Base-by-base conservation (phyloP, 768 basidiomycete genomes). In the Pleurotus giganteus region DNA sequence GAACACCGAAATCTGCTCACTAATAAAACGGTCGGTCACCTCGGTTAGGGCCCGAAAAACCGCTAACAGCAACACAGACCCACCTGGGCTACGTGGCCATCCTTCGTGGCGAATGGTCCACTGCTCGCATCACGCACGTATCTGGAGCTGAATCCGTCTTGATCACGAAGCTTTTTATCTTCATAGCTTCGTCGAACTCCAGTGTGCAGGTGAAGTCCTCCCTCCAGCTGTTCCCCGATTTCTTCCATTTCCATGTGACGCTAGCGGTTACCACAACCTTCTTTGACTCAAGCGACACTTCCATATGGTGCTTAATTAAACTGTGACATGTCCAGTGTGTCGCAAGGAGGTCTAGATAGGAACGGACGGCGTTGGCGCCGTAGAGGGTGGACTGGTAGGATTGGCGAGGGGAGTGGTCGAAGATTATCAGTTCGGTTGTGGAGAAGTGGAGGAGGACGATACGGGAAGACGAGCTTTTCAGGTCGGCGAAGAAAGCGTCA, bases 51-150 rank as follows among this genome's bases (percentile, higher is more conserved):
- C 39, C 39, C 39, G 39, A 41, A 17, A 19, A 6, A n/a, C n/a
- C n/a, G n/a, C n/a, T n/a, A n/a, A n/a, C n/a, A n/a, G n/a, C n/a
- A n/a, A n/a, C n/a, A n/a, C n/a, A n/a, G n/a, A n/a, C n/a, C n/a
- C n/a, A n/a, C n/a, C n/a, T n/a, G n/a, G n/a, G n/a, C n/a, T n/a
- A n/a, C n/a, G n/a, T n/a, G n/a, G n/a, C n/a, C n/a, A n/a, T n/a
- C n/a, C n/a, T n/a, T n/a, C n/a, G n/a, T n/a, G n/a, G n/a, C n/a
- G 50, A n/a, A 8, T 39, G 24, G 23, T 77, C 76, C 26, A 75
- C 66, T 4, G 78, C 78, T 8, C 70, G 67, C 78, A 79, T 76
- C 43, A 78, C 69, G 55, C 79, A 80, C 6, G 79, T 79, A 43
- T 64, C 67, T 4, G 69, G 65, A 12, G 62, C 61, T 6, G 74